A percentile compares a stretch with the other conserved stretches of the same genome.
Evolutionary conservation across 345 rosid genomes (phyloP).

Genomic region (Boechera retrofracta): DNA sequence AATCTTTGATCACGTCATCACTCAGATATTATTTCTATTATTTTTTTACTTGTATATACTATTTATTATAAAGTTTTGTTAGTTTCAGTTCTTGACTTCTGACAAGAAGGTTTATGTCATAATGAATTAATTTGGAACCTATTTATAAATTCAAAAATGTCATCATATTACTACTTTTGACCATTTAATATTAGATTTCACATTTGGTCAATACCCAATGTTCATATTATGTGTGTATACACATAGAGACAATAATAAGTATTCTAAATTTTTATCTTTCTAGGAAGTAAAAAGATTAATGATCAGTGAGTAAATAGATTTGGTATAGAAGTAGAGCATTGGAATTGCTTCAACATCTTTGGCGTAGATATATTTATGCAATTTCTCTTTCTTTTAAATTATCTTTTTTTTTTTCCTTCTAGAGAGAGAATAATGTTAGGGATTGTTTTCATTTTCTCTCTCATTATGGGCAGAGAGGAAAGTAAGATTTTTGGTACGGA

Average conservation of each 20-base stretch:
- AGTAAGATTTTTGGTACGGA: constrained; percentile 51
- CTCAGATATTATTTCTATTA: constrained; percentile 45
- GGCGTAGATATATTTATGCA: constrained; percentile 55
- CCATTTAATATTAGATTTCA: constrained; percentile 37
- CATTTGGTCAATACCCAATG: constrained; percentile 40
- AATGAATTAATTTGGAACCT: constrained; percentile 38
- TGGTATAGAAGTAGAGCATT: constrained; percentile 36
- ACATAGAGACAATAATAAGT: constrained; percentile 21
- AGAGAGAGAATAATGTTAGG: constrained; percentile 41
- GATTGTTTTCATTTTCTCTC: constrained; percentile 33
- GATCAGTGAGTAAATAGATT: constrained; percentile 26
- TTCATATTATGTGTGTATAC: constrained; percentile 13
- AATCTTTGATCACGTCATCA: constrained; percentile 83
- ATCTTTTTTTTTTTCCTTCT: not conserved
- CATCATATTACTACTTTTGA: constrained; percentile 39
- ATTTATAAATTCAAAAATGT: constrained; percentile 12
- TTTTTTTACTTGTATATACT: constrained; percentile 10
- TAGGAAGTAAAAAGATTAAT: constrained; percentile 2
- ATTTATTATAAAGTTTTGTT: constrained; percentile 24
- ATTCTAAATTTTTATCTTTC: not conserved
- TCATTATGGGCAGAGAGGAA: constrained; percentile 29
- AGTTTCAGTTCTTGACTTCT: constrained; percentile 61
- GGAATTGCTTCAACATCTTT: constrained; percentile 55
- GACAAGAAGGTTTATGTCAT: constrained; percentile 65
- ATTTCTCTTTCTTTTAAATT: constrained; percentile 33